These are phyloP conservation scores for Phialophora macrospora DNA, from an alignment of 2,329 filamentous ascomycete species.

Conservation along the genomic window DNA sequence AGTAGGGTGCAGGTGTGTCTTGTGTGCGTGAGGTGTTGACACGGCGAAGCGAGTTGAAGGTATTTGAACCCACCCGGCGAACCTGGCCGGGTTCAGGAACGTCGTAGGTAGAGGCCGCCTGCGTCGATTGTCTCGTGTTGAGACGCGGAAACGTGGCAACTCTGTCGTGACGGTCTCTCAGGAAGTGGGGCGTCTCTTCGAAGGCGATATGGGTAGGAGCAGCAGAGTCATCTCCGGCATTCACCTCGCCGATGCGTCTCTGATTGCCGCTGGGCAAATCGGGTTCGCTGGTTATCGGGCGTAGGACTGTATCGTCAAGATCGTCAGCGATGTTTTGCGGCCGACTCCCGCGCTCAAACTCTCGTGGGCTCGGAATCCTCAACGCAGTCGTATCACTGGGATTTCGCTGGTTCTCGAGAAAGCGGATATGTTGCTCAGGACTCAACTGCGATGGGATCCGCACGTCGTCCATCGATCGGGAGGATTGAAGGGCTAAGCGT, in stretches of 20 bases:
- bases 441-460: constrained; percentile 59
- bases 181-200: constrained; percentile 51
- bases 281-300: constrained; percentile 33
- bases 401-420: constrained; percentile 82
- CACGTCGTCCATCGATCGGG: constrained; percentile 51
- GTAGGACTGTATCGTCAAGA: constrained; percentile 45
- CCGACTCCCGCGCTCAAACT: constrained; percentile 80
- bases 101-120: constrained; percentile 27
- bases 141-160: constrained; percentile 32
- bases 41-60: constrained; percentile 52
- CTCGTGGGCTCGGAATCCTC: constrained; percentile 87
- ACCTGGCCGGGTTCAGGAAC: constrained; percentile 30
- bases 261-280: constrained; percentile 39
- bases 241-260: constrained; percentile 17
- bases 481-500: constrained; percentile 35
- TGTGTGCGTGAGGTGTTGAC: constrained; percentile 52
- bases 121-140: constrained; percentile 31
- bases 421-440: constrained; percentile 82
- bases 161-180: constrained; percentile 44
- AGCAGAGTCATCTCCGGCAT: constrained; percentile 14
- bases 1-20: constrained; percentile 73
- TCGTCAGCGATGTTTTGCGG: constrained; percentile 64
- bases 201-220: constrained; percentile 51
- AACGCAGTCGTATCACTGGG: constrained; percentile 73
- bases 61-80: constrained; percentile 58